Percentiles rank a stretch among this genome's conserved stretches.
Evolutionary conservation across 257 asterid genomes (phyloP).

Genomic region (Solanum ahanhuiri): DNA sequence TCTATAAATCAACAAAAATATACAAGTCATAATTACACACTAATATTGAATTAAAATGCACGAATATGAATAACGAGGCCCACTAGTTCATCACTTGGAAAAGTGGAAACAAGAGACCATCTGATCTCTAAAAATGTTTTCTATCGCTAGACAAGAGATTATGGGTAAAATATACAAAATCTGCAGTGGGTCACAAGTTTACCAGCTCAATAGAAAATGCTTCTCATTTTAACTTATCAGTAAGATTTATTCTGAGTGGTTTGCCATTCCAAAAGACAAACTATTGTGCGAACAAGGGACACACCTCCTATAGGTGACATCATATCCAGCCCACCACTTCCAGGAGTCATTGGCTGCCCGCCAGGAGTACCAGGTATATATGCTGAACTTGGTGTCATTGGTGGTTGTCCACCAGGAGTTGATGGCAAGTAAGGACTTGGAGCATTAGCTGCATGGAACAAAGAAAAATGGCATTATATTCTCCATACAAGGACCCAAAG

Average conservation of each 20-base stretch:
- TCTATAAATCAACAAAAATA: not conserved
- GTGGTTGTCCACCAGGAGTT: constrained; percentile 97
- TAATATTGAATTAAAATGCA: not conserved
- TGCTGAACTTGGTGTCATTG: constrained; percentile 95
- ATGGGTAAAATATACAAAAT: not conserved
- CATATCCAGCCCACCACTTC: constrained; percentile 90
- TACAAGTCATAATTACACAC: not conserved
- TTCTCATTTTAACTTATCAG: not conserved
- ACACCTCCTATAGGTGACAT: constrained; percentile 92
- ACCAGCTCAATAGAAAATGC: not conserved
- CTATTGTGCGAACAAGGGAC: not conserved
- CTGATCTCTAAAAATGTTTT: not conserved
- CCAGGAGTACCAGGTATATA: constrained; percentile 98
- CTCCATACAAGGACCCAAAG: not conserved
- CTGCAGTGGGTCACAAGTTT: not conserved
- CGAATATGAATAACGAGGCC: not conserved
- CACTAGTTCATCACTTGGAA: not conserved
- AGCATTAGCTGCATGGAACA: constrained; percentile 64
- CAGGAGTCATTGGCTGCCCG: constrained; percentile 98
- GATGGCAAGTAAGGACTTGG: constrained; percentile 98
- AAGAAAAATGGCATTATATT: not conserved
- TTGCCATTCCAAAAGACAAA: not conserved
- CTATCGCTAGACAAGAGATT: not conserved
- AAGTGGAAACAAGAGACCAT: not conserved
- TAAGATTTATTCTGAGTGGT: not conserved